Evolutionary conservation across 2,329 filamentous ascomycete genomes (phyloP).

Genomic region (Botrytis paeoniae): DNA sequence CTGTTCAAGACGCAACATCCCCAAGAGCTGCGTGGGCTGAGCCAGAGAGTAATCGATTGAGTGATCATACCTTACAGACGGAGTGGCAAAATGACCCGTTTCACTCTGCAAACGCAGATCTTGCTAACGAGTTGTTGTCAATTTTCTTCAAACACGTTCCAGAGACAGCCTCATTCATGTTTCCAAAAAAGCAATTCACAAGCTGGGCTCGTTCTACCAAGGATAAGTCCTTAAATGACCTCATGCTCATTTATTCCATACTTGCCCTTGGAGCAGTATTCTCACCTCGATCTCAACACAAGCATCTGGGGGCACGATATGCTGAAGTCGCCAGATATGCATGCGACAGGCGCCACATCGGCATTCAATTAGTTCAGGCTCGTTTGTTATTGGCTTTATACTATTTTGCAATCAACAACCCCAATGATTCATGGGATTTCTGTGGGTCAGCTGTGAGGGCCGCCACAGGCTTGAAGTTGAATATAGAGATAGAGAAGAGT

Average conservation of each 20-base stretch:
- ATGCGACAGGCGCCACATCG: constrained; percentile 50
- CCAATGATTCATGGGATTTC: constrained; percentile 60
- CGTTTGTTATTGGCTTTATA: constrained; percentile 66
- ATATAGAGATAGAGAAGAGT: constrained; percentile 56
- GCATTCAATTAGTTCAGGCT: constrained; percentile 64
- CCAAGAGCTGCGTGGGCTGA: constrained; percentile 30
- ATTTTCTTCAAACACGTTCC: constrained; percentile 58
- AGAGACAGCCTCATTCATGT: constrained; percentile 52
- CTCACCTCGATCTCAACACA: constrained; percentile 45
- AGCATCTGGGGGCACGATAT: constrained; percentile 47
- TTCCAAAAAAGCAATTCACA: constrained; percentile 52
- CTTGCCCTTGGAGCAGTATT: constrained; percentile 57
- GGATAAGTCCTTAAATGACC: constrained; percentile 51
- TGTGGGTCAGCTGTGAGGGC: constrained; percentile 60
- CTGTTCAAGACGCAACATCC: constrained; percentile 28
- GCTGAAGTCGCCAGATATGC: constrained; percentile 57
- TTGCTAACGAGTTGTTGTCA: constrained; percentile 51
- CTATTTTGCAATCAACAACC: constrained; percentile 59
- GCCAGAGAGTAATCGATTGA: constrained; percentile 16
- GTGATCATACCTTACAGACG: constrained; percentile 26
- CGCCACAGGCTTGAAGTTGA: constrained; percentile 58
- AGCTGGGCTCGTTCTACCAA: constrained; percentile 49
- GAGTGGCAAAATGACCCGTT: constrained; percentile 49
- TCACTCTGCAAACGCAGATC: constrained; percentile 43
- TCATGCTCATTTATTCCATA: constrained; percentile 59